Evolutionary conservation across 768 basidiomycete species (phyloP).

Genomic region (Cytidiella melzeri): DNA sequence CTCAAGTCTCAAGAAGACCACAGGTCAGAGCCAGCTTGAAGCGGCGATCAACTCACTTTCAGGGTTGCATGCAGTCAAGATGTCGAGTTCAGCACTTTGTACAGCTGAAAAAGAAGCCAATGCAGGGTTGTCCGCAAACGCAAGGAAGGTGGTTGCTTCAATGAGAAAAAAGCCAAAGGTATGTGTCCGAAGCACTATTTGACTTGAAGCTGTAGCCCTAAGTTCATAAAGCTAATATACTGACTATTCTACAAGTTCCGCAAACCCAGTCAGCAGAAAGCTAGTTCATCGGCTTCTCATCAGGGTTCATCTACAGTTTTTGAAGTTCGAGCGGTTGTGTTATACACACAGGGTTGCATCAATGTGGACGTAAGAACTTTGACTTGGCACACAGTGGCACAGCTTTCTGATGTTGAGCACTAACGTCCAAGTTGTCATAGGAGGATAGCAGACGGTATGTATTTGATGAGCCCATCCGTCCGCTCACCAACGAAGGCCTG

Average conservation of each 20-base stretch:
- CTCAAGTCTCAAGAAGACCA: too few relatives aligned
- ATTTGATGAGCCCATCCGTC: neutral
- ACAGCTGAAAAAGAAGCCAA: too few relatives aligned
- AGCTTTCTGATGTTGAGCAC: neutral
- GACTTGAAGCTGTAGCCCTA: too few relatives aligned
- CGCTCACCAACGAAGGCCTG: neutral
- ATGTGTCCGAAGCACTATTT: too few relatives aligned
- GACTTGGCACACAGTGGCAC: neutral
- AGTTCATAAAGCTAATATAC: neutral
- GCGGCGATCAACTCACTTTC: too few relatives aligned
- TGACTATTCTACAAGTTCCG: neutral
- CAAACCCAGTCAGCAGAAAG: neutral
- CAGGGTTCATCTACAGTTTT: neutral
- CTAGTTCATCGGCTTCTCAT: neutral
- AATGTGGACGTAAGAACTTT: neutral
- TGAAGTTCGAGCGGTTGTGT: neutral
- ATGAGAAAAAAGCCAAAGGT: neutral
- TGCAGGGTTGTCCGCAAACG: too few relatives aligned
- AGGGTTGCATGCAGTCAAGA: too few relatives aligned
- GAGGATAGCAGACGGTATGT: too few relatives aligned
- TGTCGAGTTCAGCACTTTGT: too few relatives aligned
- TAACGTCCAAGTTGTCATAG: too few relatives aligned
- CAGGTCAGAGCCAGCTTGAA: too few relatives aligned
- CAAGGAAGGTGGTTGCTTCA: neutral
- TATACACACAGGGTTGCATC: neutral